Evolutionary conservation across 805 yeast species (phyloP).

Genomic region (Lipomyces oligophaga): DNA sequence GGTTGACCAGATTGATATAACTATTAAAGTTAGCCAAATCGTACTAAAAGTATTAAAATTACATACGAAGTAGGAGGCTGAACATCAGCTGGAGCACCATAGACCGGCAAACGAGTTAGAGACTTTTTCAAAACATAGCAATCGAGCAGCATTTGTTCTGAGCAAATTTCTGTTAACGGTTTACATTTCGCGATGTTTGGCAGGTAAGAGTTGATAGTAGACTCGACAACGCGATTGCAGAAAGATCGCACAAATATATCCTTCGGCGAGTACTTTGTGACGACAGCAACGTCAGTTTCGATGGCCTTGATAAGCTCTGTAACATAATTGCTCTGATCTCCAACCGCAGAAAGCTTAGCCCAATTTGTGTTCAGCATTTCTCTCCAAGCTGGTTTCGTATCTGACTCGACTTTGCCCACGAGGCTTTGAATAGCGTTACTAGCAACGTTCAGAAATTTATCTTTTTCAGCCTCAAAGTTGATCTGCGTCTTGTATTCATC

Average conservation of each 20-base stretch:
- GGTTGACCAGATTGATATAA: conserved; percentile 45
- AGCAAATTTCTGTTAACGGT: conserved; percentile 64
- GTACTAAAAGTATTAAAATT: background rate
- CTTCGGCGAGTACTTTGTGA: conserved; percentile 38
- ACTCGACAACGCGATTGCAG: conserved; percentile 71
- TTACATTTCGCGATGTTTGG: conserved; percentile 56
- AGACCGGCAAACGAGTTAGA: conserved; percentile 38
- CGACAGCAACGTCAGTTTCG: conserved; percentile 39
- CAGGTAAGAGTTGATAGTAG: conserved; percentile 53
- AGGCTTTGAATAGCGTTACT: conserved; percentile 55
- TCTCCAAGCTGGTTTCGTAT: conserved; percentile 71
- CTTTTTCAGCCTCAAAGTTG: conserved; percentile 54
- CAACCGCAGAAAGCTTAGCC: conserved; percentile 59
- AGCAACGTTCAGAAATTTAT: conserved; percentile 54
- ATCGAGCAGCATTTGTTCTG: conserved; percentile 81
- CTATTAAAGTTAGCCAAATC: conserved; percentile 34
- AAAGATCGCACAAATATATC: conserved; percentile 68
- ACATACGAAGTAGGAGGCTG: conserved; percentile 18
- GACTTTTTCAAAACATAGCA: conserved; percentile 57
- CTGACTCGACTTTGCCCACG: conserved; percentile 55
- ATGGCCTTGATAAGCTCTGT: conserved; percentile 49
- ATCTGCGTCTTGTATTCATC: conserved; percentile 43
- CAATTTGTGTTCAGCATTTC: conserved; percentile 78
- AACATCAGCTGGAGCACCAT: conserved; percentile 24
- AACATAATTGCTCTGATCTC: conserved; percentile 69